phyloP scores from a whole-genome alignment of 2,329 filamentous ascomycete species.

The Paraphoma chrysanthemicola region DNA sequence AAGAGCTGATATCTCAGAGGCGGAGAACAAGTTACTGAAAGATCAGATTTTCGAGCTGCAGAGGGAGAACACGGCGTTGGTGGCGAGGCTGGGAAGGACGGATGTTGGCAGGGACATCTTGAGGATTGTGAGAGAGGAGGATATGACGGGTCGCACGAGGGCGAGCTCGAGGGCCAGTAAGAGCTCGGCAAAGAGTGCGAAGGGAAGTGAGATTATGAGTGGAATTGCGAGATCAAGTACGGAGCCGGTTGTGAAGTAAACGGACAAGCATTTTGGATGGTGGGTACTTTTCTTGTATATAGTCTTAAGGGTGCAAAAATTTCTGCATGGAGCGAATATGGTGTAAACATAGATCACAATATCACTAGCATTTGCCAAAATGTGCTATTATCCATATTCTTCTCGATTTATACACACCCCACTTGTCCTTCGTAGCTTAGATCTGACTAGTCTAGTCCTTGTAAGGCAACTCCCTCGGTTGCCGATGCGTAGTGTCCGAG shows the following conservation, averaged over 20 bases:
- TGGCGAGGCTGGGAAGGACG: constrained; percentile 51
- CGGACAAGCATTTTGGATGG: neutral
- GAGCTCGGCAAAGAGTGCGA: constrained; percentile 26
- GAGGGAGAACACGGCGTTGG: constrained; percentile 63
- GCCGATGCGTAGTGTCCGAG: neutral
- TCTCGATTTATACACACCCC: no score
- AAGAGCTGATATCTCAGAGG: constrained; percentile 55
- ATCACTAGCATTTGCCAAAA: no score
- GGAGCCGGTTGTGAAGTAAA: neutral
- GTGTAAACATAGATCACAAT: neutral
- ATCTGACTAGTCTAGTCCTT: neutral
- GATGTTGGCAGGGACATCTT: constrained; percentile 45
- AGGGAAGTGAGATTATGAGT: constrained; percentile 10
- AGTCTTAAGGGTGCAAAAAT: neutral
- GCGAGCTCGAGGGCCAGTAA: constrained; percentile 35
- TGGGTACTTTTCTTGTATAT: neutral
- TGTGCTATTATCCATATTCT: no score
- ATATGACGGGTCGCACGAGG: constrained; percentile 25
- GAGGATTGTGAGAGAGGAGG: constrained; percentile 38
- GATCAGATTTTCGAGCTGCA: constrained; percentile 63
- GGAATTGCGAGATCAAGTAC: constrained; percentile 18
- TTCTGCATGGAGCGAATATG: neutral
- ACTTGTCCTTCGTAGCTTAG: neutral
- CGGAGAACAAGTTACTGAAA: constrained; percentile 59
- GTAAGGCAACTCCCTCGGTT: neutral